phyloP scores from a whole-genome alignment of 108 stramenopile species.

The Cylindrotheca fusiformis region DNA sequence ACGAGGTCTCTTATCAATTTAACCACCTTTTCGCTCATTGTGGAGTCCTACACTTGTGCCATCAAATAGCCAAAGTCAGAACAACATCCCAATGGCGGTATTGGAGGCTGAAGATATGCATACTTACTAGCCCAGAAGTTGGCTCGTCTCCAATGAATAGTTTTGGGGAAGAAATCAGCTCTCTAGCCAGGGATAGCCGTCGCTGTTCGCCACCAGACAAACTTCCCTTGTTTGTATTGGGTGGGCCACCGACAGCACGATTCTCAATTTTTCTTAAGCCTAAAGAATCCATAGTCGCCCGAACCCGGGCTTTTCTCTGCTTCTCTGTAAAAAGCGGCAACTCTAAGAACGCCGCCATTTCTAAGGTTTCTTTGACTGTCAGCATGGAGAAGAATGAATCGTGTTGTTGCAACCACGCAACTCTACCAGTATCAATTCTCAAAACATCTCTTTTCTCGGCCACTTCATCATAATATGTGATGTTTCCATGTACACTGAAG shows the following conservation, averaged over 20 bases:
- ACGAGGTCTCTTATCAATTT: slow-evolving; percentile 45
- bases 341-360: slow-evolving; percentile 73
- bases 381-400: slow-evolving; percentile 82
- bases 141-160: slow-evolving; percentile 82
- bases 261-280: slow-evolving; percentile 54
- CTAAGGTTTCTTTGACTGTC: slow-evolving; percentile 74
- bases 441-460: slow-evolving; percentile 15
- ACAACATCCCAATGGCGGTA: not conserved
- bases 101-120: not conserved
- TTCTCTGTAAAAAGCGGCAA: slow-evolving; percentile 24
- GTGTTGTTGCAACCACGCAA: slow-evolving; percentile 80
- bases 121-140: slow-evolving; percentile 75
- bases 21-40: slow-evolving; percentile 62
- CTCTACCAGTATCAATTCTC: slow-evolving; percentile 50
- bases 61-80: not conserved
- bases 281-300: slow-evolving; percentile 46
- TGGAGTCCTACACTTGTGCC: slow-evolving; percentile 18
- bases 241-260: slow-evolving; percentile 50
- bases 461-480: slow-evolving; percentile 16
- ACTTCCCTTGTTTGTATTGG: not conserved
- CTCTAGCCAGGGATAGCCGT: slow-evolving; percentile 72
- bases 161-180: slow-evolving; percentile 62
- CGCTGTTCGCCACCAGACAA: slow-evolving; percentile 84
- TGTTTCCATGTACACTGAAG: slow-evolving; percentile 22
- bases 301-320: slow-evolving; percentile 39